Conservation (phyloP, 1,139 yeast genomes). For the Kluyveromyces sp. region DNA sequence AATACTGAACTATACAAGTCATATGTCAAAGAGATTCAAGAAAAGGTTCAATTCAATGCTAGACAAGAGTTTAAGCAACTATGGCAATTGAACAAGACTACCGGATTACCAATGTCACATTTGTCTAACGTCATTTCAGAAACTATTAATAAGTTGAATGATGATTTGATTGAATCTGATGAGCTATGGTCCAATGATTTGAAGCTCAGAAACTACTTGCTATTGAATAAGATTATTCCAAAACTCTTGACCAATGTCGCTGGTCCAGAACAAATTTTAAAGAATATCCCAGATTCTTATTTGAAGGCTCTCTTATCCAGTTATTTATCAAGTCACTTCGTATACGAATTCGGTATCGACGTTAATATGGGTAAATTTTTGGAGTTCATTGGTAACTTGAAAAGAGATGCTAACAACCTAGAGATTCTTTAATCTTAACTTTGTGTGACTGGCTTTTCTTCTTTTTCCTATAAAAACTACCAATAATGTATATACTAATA, state of each 20-base stretch:
- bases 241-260: conserved; percentile 58
- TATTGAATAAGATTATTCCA: conserved; percentile 69
- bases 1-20: conserved; percentile 70
- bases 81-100: conserved; percentile 65
- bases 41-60: conserved; percentile 69
- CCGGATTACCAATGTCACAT: conserved; percentile 67
- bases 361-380: conserved; percentile 31
- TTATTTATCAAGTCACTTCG: conserved; percentile 80
- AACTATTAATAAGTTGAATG: conserved; percentile 83
- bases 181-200: conserved; percentile 81
- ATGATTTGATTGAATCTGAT: conserved; percentile 74
- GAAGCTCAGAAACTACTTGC: conserved; percentile 67
- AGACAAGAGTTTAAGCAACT: conserved; percentile 76
- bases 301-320: conserved; percentile 88
- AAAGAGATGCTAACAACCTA: conserved; percentile 22
- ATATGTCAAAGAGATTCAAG: conserved; percentile 80
- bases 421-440: conserved; percentile 2
- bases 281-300: conserved; percentile 81
- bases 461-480: too few relatives aligned
- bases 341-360: conserved; percentile 77
- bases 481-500: too few relatives aligned
- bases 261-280: conserved; percentile 66
- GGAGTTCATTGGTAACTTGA: conserved; percentile 29
- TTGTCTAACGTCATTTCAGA: conserved; percentile 79
- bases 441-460: not conserved